phyloP scores from a whole-genome alignment of 257 asterid species.

The Scutellaria galericulata region DNA sequence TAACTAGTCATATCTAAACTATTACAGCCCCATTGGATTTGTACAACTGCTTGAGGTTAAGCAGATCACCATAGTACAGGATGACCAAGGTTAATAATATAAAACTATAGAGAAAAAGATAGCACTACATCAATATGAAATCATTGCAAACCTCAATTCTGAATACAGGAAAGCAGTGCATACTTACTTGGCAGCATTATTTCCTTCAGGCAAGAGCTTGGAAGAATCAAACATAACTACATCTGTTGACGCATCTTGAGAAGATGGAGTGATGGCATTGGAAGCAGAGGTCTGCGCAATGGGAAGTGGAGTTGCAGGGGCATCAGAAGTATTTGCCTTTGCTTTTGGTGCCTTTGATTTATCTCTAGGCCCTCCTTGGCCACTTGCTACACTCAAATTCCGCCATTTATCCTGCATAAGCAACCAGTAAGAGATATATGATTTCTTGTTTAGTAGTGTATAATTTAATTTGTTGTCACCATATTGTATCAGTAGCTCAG shows the following conservation, averaged over 20 bases:
- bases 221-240: conserved; percentile 53
- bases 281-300: conserved; percentile 45
- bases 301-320: conserved; percentile 55
- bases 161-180: conserved; percentile 15
- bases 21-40: background rate
- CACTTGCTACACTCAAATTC: conserved; percentile 82
- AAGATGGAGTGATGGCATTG: conserved; percentile 42
- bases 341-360: conserved; percentile 64
- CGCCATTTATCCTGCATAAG: conserved; percentile 92
- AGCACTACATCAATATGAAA: background rate
- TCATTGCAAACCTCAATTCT: background rate
- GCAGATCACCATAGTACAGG: conserved; percentile 10
- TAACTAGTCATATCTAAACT: background rate
- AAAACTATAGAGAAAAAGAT: background rate
- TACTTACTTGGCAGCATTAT: conserved; percentile 71
- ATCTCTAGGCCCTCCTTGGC: conserved; percentile 69
- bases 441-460: background rate
- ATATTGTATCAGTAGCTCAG: background rate
- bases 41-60: background rate
- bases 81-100: background rate
- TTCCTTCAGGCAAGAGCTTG: conserved; percentile 61
- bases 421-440: conserved; percentile 16
- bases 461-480: background rate
- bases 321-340: conserved; percentile 59
- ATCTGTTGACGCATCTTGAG: conserved; percentile 54